Base-by-base conservation (phyloP, 371 early-diverging fungal species). In the Entomophthora muscae region DNA sequence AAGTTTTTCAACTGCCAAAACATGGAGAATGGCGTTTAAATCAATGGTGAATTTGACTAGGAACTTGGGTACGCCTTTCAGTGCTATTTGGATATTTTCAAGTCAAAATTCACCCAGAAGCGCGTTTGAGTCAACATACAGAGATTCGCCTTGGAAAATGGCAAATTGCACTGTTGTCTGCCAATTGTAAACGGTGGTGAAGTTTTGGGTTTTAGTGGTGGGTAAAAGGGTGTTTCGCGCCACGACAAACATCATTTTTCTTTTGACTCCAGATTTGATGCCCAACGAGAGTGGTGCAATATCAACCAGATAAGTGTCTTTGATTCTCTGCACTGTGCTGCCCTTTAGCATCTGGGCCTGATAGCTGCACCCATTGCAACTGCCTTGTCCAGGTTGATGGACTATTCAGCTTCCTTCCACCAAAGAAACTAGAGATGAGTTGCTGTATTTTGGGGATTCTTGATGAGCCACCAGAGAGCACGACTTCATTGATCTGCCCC, bases 401-500 rank as follows among this genome's bases (percentile, higher is more conserved):
- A 81, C 80, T 90, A 90, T 75, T 88, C 85, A 27, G 98, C 93
- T 72, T 94, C 89, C 73, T 87, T 66, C 93, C 93, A 78, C 73
- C 75, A 71, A 99, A 99, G 74, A 88, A 83, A n/a, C 82, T 77
- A 75, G 91, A 86, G 66, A 98, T 91, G 54, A 91, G 78, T 68
- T 89, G 86, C 73, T 91, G 88, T 57, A 99, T 94, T 80, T 91
- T 92, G 74, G 98, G 98, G 76, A 98, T 93, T 78, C 98, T 88
- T 67, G 98, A 92, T 82, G 95, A 96, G 73, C 99, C 99, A 73
- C 99, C 99, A 63, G 98, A 99, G 57, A 99, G 83, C 64, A 99
- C 93, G 65, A 99, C 93, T 73, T 99, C 98, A 74, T 91, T 84
- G 64, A 99, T 90, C 64, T 91, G 88, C 62, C 78, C 81, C 78